Base-by-base conservation (phyloP, 306 rosid genomes). In the Lathyrus tuberosus region DNA sequence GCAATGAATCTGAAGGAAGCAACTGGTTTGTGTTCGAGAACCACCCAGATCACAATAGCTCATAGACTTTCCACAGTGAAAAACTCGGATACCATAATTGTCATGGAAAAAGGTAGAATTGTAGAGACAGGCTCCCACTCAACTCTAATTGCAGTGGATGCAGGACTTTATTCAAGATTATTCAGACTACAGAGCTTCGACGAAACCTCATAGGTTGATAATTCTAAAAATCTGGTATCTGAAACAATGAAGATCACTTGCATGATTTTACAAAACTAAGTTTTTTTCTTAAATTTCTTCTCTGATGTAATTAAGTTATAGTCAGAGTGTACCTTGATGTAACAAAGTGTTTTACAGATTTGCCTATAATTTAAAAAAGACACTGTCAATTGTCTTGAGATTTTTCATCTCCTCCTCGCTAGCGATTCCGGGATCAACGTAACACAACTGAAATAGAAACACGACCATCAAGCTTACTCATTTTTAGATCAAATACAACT, bases 1-100 rank as follows among this genome's bases (percentile, higher is more conserved):
- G 76, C 90, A 24, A 81, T 84, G 63, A 80, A 74, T 46, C 63
- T 41, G 72, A 82, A 80, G 62, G 84, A 69, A 20, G 79, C 62
- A 5, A 79, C 48, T 40, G 84, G 80, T 48, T 73, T 71, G 52
- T 47, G 81, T 66, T 78, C 88, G 67, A 76, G 77, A 78, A 84
- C 78, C 65, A 89, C 96, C 43, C 94, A 86, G 77, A 87, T 91
- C 53, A 87, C 94, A 64, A 84, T 91, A 48, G 97, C 97, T 28
- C 96, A 91, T 72, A 83, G 96, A 78, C 86, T 87, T 60, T 92
- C 96, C 53, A 92, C 96, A 8, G 79, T 92, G 15, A 80, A 54
- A 74, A 84, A 83, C 70, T 89, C 97, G 4, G 96, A 92, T 65
- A 82, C 82, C 73, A 92, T 92, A 52, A 16, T 87, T 4, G 94